Base-by-base conservation (phyloP, 2,329 filamentous ascomycete species). In the Hymenoscyphus salicellus region DNA sequence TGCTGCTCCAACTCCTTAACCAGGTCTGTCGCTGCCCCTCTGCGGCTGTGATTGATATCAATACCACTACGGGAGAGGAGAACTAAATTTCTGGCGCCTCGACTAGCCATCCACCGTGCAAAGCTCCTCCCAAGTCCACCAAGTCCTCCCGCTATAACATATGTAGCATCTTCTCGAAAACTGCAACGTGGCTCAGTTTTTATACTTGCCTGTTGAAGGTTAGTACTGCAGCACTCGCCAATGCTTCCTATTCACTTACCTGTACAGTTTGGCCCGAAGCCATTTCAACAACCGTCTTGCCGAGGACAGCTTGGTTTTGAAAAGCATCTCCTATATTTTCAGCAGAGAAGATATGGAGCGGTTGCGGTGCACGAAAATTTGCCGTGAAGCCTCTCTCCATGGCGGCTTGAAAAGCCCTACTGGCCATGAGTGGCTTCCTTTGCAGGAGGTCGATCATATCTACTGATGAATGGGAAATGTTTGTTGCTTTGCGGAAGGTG, bases 51-150 rank as follows among this genome's bases (percentile, higher is more conserved):
- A n/a, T n/a, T n/a, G n/a, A n/a, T n/a, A n/a, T n/a, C 8, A 6
- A 43, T 23, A 6, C 65, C 68, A 20, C 60, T 64, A 8, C 75
- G 65, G 5, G 75, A 77, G 1, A 74, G 46, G 23, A 76, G 65
- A 8, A 69, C 66, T 1, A 79, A 62, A 43, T 73, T 58, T 23
- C 57, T 62, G 0, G 72, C 74, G 5, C 73, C 73, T 2, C 63
- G 58, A 1, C 61, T 49, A 6, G 67, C 65, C 59, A 75, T 67
- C 55, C 68, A 69, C 28, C 49, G n/a, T 1, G 69, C 63, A 3
- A 74, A 52, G 52, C 63, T 69, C 17, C 69, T 64, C 4, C 73
- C 73, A 5, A 75, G 60, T 1, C 72, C 73, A n/a, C 73, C 74
- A 16, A 74, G 64, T 17, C 72, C 74, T 38, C 74, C 73, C 17